Base-by-base conservation (phyloP, 495 filamentous ascomycete species). In the Copromyces sp. region DNA sequence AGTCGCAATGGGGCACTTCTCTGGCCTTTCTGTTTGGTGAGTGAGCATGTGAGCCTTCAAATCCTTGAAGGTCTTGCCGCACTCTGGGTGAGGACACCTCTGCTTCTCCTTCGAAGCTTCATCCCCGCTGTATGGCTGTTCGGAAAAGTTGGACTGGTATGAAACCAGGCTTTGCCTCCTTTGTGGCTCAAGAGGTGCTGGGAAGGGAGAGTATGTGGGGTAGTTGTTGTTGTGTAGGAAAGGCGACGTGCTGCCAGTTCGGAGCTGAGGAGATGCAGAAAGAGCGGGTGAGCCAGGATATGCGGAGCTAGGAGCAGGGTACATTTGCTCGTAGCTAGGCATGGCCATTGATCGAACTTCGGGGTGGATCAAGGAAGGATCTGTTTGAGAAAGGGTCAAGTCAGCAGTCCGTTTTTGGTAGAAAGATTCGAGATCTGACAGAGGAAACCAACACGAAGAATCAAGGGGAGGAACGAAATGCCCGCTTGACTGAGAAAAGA, bases 31-130 rank as follows among this genome's bases (percentile, higher is more conserved):
- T 72, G 90, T 90, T 80, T 95, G 93, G 82, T 99, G 95, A 3
- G 95, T 99, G 73, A 98, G 86, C 92, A 97, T 94, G 81, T 99
- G 95, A 7, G 95, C 95, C 81, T 95, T 96, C 71, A 97, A 81
- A 77, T 98, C 94, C 80, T 96, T 96, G 88, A 97, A 97, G 68
- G 91, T 85, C 74, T 92, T 90, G 45, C 93, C 93, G 75, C 94
- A 98, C 68, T 96, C 93, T 0, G 91, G 89, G 77, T 93, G 88
- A 6, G 93, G 92, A 85, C 94, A 98, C 39, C 83, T 80, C 69
- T 85, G 81, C 80, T 80, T 82, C 88, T 94, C 94, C 85, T 95
- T 92, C 74, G 90, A 89, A 35, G 53, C 29, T 68, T 82, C 81
- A 68, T 81, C 80, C 69, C 78, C 81, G 90, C 89, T 71, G 87